Base-by-base conservation (phyloP, 345 rosid genomes). In the Murraya koenigii region DNA sequence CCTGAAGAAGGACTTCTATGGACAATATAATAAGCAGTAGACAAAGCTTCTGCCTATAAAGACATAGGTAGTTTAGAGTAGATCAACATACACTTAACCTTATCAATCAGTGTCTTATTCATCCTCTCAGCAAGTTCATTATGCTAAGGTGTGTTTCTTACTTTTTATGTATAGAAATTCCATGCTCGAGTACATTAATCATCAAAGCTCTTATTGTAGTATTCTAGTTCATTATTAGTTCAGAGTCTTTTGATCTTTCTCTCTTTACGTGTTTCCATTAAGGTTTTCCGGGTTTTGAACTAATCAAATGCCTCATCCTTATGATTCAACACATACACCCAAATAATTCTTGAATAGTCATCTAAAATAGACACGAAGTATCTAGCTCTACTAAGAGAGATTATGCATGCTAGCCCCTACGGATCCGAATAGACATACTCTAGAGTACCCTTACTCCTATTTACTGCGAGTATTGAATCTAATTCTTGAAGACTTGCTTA, bases 351-450 rank as follows among this genome's bases (percentile, higher is more conserved):
- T 1, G 30, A 59, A 5, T 59, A 59, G 5, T 59, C 63, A 23
- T 23, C 28, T 23, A 23, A 4, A 1, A 22, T 2, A 25, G 15
- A 60, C 5, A 19, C 7, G 10, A 39, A 39, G 44, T 55, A 55
- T n/a, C 0, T 22, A 3, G 0, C 23, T 19, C 8, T 8, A 19
- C 23, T 1, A 6, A 55, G 5, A 1, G n/a, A 54, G 20, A 7
- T 0, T 2, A 6, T 19, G 3, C 20, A 23, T 3, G 5, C 4
- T 54, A 6, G 59, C 0, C 59, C 23, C 8, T 2, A 55, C 4
- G 22, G 7, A 20, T 56, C 26, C 6, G 3, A 13, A 82, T 85
- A 26, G 78, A 44, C 20, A 86, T 56, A 22, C 1, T 22, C 60
- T 0, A 56, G 0, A 22, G 9, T 22, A 6, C 1, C n/a, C 0